These are phyloP conservation scores for Apiospora rasikravindrae DNA, from an alignment of 2,329 filamentous ascomycete genomes.

Conservation along the genomic window DNA sequence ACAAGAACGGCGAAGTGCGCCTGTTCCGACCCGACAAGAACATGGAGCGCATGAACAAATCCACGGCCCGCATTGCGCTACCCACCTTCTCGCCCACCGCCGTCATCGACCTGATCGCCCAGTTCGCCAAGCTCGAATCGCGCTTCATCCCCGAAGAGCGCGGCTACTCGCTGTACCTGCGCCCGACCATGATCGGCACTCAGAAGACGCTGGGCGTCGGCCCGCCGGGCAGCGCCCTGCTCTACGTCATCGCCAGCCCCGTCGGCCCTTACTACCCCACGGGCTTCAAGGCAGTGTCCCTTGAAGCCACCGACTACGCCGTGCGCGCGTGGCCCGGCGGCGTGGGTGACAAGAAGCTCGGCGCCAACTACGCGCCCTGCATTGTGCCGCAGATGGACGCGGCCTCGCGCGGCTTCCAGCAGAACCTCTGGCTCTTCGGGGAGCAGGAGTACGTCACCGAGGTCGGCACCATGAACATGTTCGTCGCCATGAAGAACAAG, in stretches of 20 bases:
- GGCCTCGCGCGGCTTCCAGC: slow-evolving; percentile 89
- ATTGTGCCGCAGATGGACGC: slow-evolving; percentile 96
- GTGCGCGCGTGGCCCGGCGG: slow-evolving; percentile 97
- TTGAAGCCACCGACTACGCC: slow-evolving; percentile 96
- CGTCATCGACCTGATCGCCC: slow-evolving; percentile 80
- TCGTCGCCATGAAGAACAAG: slow-evolving; percentile 83
- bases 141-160: slow-evolving; percentile 86
- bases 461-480: slow-evolving; percentile 99
- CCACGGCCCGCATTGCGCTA: slow-evolving; percentile 86
- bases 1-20: slow-evolving; percentile 76
- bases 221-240: slow-evolving; percentile 86
- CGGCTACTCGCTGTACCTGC: slow-evolving; percentile 94
- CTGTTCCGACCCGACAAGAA: slow-evolving; percentile 96
- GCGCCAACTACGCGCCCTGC: slow-evolving; percentile 99
- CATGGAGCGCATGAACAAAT: slow-evolving; percentile 94
- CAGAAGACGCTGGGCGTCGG: slow-evolving; percentile 92
- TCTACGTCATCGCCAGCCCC: slow-evolving; percentile 94
- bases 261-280: slow-evolving; percentile 98
- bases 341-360: slow-evolving; percentile 97
- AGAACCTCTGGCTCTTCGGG: slow-evolving; percentile 98
- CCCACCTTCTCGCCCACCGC: slow-evolving; percentile 79
- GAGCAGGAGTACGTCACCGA: slow-evolving; percentile 96
- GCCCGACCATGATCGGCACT: slow-evolving; percentile 96
- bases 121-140: slow-evolving; percentile 80
- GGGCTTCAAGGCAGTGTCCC: slow-evolving; percentile 94